Evolutionary conservation across 352 stramenopile species (phyloP), one percentile per base, ranked within the genome.

Genomic region (Peronospora farinosa): DNA sequence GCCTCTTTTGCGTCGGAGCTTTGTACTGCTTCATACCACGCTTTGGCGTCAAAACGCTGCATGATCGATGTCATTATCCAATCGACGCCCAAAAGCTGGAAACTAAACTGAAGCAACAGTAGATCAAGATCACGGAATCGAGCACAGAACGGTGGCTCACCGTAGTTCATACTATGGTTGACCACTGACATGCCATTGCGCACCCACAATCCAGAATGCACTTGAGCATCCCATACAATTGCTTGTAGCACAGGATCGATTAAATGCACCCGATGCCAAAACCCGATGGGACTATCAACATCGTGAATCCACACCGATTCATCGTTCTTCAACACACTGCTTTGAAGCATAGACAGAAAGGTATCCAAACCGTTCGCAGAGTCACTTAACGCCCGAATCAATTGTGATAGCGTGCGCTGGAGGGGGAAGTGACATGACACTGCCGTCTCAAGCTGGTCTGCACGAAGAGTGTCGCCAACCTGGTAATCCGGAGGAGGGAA

Each of bases 141-240:
- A 44, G 82, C 67, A 52, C 83, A 94, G 51, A 90, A 94, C 13
- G 79, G 79, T n/a, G 83, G 83, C 40, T 94, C 83, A 8, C 80
- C 83, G 51, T 94, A 94, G 54, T 94, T 94, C 78, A 94, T 92
- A 41, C 80, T 94, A 54, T 94, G 83, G 47, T 90, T 94, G 23
- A 91, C 70, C 32, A 94, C 78, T 5, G 78, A 84, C 55, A 86
- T 78, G 1, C 83, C 83, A 51, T 94, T 94, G 27, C 83, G 80
- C 10, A 90, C 77, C 83, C 83, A 94, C 33, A 94, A 66, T 4
- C 80, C 78, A 0, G 72, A 85, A 47, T 93, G 83, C 1, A 93
- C 83, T 56, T 93, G 79, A 12, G 83, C 74, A 47, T 93, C 83
- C 83, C 83, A 93, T n/a, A 93, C 78, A 32, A 93, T 87, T 13